phyloP scores from a whole-genome alignment of 2,329 filamentous ascomycete genomes.

The Talaromyces sp. region DNA sequence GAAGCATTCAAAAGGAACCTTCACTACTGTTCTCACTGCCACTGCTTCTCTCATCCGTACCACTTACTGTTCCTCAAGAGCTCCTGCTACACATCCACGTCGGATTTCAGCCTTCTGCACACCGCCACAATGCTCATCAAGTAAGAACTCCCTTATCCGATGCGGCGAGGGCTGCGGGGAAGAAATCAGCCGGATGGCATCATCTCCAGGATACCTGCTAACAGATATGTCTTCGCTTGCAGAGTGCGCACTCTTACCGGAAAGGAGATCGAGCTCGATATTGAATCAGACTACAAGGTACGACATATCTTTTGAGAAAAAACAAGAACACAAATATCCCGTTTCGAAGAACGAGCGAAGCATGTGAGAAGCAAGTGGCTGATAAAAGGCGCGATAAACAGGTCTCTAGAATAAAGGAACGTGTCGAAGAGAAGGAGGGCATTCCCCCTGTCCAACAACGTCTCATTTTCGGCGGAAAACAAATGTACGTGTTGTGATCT shows the following conservation, averaged over 20 bases:
- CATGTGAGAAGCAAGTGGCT: neutral
- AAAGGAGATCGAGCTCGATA: constrained; percentile 98
- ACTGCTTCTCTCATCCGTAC: neutral
- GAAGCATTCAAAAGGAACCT: neutral
- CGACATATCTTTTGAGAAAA: neutral
- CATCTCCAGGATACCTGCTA: constrained; percentile 10
- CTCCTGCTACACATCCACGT: neutral
- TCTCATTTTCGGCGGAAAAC: constrained; percentile 93
- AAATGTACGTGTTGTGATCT: constrained; percentile 63
- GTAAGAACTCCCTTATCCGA: constrained; percentile 26
- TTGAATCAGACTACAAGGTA: constrained; percentile 91
- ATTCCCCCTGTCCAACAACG: constrained; percentile 96
- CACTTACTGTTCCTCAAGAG: neutral
- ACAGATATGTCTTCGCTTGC: constrained; percentile 8
- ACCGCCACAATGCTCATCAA: constrained; percentile 47
- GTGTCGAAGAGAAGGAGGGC: constrained; percentile 97
- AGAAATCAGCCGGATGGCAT: constrained; percentile 11
- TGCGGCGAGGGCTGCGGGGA: neutral
- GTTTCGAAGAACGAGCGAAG: neutral
- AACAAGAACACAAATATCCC: no score
- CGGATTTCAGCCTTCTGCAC: neutral
- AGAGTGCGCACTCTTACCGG: constrained; percentile 97
- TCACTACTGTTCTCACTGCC: neutral
- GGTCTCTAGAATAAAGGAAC: constrained; percentile 96
- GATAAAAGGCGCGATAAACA: constrained; percentile 31